A percentile compares a stretch with the other conserved stretches of the same genome.
Evolutionary conservation across 805 yeast genomes (phyloP).

Genomic region (Kazachstania bromeliacearum): DNA sequence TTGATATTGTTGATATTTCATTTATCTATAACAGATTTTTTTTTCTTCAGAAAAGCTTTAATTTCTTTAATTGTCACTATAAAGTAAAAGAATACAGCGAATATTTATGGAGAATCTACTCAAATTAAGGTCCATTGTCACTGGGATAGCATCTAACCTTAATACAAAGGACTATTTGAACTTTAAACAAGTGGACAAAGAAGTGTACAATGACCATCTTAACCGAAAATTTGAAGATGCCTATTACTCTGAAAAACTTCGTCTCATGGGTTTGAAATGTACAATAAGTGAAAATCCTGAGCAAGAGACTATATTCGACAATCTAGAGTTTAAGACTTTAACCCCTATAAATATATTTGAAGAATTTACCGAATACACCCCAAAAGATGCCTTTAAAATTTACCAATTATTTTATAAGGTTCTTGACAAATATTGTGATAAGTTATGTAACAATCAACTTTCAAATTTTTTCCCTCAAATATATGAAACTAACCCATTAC

Average conservation of each 20-base stretch:
- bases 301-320: slow-evolving; percentile 4
- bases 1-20: neutral
- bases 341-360: slow-evolving; percentile 16
- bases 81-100: too few species aligned
- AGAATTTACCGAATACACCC: slow-evolving; percentile 10
- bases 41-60: too few species aligned
- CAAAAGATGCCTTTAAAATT: slow-evolving; percentile 8
- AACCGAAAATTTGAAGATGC: slow-evolving; percentile 10
- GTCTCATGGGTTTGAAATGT: slow-evolving; percentile 13
- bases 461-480: slow-evolving; percentile 18
- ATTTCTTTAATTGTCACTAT: too few species aligned
- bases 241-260: slow-evolving; percentile 15
- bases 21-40: too few species aligned
- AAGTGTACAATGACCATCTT: slow-evolving; percentile 14
- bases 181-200: slow-evolving; percentile 18
- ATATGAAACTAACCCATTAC: slow-evolving; percentile 20
- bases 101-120: slow-evolving; percentile 23
- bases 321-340: neutral
- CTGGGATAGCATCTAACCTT: slow-evolving; percentile 15
- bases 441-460: slow-evolving; percentile 16
- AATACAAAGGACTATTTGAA: slow-evolving; percentile 19
- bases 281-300: neutral
- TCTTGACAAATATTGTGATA: slow-evolving; percentile 17
- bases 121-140: slow-evolving; percentile 19
- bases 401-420: slow-evolving; percentile 13